Percentiles rank a stretch among this genome's conserved stretches.
Evolutionary conservation across 805 yeast species (phyloP).

Genomic region (Nakazawaea wickerhamii): DNA sequence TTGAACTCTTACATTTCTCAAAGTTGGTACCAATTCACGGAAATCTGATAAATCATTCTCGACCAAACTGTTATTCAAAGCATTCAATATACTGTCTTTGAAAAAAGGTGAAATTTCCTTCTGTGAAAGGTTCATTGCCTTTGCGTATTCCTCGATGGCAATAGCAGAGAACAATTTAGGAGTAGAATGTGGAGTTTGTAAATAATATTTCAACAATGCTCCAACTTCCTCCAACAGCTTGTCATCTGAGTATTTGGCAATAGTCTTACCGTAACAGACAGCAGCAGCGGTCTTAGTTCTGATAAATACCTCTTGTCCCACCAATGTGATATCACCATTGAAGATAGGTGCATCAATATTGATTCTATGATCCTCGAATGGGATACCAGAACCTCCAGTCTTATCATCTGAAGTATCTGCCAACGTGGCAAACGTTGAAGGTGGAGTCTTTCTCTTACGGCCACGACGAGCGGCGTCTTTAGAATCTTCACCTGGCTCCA

Average conservation of each 20-base stretch:
- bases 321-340: slow-evolving; percentile 82
- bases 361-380: slow-evolving; percentile 55
- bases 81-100: slow-evolving; percentile 21
- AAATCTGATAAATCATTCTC: slow-evolving; percentile 44
- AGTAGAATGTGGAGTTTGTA: slow-evolving; percentile 67
- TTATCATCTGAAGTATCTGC: slow-evolving; percentile 2
- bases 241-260: slow-evolving; percentile 41
- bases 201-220: slow-evolving; percentile 31
- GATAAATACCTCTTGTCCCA: slow-evolving; percentile 70
- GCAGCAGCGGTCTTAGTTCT: slow-evolving; percentile 75
- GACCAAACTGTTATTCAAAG: slow-evolving; percentile 32
- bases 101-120: slow-evolving; percentile 15
- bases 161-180: slow-evolving; percentile 70
- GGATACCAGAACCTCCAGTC: slow-evolving; percentile 31
- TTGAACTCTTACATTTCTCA: slow-evolving; percentile 80
- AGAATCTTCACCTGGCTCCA: slow-evolving; percentile 16
- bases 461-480: slow-evolving; percentile 28
- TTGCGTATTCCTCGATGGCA: slow-evolving; percentile 59
- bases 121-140: slow-evolving; percentile 3
- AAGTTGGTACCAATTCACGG: slow-evolving; percentile 81
- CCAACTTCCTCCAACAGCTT: slow-evolving; percentile 35
- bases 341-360: slow-evolving; percentile 92
- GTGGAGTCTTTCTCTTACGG: slow-evolving; percentile 40
- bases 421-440: slow-evolving; percentile 18
- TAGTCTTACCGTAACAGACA: slow-evolving; percentile 62